Conservation (phyloP, 1,284 basidiomycete genomes). For the Pisolithus thermaeus region DNA sequence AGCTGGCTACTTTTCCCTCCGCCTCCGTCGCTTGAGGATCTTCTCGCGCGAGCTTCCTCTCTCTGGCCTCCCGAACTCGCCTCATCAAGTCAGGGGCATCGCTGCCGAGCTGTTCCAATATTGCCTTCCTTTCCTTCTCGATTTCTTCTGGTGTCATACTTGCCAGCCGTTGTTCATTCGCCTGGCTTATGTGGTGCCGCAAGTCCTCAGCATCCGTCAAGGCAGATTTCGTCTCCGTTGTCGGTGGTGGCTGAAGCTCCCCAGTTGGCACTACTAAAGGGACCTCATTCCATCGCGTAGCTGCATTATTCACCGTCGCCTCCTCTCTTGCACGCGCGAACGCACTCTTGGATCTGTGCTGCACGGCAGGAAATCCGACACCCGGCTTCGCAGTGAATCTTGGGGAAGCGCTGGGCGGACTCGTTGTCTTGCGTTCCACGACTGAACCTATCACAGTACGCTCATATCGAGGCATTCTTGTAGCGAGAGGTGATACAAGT, state of each 20-base stretch:
- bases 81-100: constrained; percentile 42
- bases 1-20: neutral
- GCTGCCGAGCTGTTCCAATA: constrained; percentile 51
- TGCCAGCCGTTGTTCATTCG: constrained; percentile 38
- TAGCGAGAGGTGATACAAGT: neutral
- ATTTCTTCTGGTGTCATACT: constrained; percentile 42
- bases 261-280: too few species aligned
- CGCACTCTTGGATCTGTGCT: constrained; percentile 44
- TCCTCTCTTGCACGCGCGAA: too few species aligned
- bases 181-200: constrained; percentile 12
- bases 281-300: too few species aligned
- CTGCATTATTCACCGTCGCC: too few species aligned
- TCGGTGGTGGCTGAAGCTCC: too few species aligned
- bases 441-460: constrained; percentile 47
- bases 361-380: constrained; percentile 52
- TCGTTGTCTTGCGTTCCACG: constrained; percentile 44
- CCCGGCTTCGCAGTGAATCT: constrained; percentile 27
- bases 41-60: constrained; percentile 15
- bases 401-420: constrained; percentile 24
- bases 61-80: constrained; percentile 37
- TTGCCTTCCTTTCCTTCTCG: constrained; percentile 39
- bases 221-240: too few species aligned
- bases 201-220: too few species aligned
- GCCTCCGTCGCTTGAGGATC: neutral
- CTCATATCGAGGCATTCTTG: neutral